A percentile compares a stretch with the other conserved stretches of the same genome.
phyloP scores from a whole-genome alignment of 1,284 basidiomycete species.

The Papiliotrema laurentii region DNA sequence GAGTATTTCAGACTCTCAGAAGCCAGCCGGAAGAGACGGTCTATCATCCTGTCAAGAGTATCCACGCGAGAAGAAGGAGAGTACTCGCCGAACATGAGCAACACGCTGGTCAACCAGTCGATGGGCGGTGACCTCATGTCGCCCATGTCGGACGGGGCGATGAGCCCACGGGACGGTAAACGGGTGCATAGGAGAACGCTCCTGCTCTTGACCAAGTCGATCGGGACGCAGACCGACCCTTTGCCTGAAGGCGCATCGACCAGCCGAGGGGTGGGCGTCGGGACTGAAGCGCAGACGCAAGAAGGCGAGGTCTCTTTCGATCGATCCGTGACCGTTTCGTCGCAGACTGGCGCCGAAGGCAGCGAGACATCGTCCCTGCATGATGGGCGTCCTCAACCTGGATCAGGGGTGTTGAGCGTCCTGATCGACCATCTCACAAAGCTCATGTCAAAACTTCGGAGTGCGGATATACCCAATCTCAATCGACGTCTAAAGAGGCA shows the following conservation, averaged over 20 bases:
- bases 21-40: constrained; percentile 34
- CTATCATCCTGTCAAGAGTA: constrained; percentile 25
- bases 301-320: too few relatives aligned
- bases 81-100: constrained; percentile 19
- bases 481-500: constrained; percentile 88
- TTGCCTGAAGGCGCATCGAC: constrained; percentile 1
- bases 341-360: constrained; percentile 15
- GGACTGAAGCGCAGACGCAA: too few relatives aligned
- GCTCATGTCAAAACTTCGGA: constrained; percentile 65
- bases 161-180: constrained; percentile 11
- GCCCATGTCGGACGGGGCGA: constrained; percentile 23
- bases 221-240: constrained; percentile 70
- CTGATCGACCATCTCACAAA: constrained; percentile 68
- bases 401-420: constrained; percentile 11
- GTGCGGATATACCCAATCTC: constrained; percentile 82
- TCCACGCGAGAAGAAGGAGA: constrained; percentile 25
- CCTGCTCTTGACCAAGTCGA: constrained; percentile 60
- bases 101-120: constrained; percentile 24
- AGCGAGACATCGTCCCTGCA: constrained; percentile 35
- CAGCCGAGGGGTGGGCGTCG: too few relatives aligned
- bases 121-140: constrained; percentile 12
- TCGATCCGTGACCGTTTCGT: constrained; percentile 16
- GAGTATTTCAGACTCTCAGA: constrained; percentile 30
- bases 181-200: constrained; percentile 49
- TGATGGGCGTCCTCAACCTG: constrained; percentile 7